Conservation (phyloP, 192 early-diverging fungal species). For the Rhizoclosmatium globosum region DNA sequence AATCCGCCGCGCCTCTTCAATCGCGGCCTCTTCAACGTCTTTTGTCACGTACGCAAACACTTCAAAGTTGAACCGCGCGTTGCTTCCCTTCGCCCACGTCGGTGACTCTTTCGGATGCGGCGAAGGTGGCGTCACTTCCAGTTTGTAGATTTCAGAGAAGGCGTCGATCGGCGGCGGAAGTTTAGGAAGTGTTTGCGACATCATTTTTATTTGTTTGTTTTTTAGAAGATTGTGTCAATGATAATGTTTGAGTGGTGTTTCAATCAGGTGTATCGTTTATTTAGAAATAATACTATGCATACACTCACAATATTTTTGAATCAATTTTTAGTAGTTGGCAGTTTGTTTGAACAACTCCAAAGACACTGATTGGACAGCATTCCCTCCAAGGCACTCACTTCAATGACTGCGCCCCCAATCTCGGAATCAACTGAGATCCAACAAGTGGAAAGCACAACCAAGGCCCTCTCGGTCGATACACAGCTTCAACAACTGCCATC, state of each 20-base stretch:
- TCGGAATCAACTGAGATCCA: no score
- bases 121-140: neutral
- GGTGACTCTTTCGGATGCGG: neutral
- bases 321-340: no score
- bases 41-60: constrained; percentile 48
- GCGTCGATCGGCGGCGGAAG: constrained; percentile 30
- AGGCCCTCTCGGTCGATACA: no score
- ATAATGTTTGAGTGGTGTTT: neutral
- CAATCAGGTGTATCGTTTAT: neutral
- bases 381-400: no score
- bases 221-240: neutral
- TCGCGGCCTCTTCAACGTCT: constrained; percentile 34
- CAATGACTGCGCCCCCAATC: no score
- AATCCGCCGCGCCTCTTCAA: constrained; percentile 19
- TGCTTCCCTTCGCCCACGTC: constrained; percentile 53
- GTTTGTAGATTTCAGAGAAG: constrained; percentile 30
- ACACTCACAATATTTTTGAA: no score
- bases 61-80: constrained; percentile 60
- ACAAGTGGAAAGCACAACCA: no score
- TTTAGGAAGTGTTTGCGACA: neutral
- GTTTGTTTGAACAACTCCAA: no score
- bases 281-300: no score
- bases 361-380: no score
- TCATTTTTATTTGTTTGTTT: neutral
- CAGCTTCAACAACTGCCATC: no score